Evolutionary conservation across 495 filamentous ascomycete species (phyloP), one percentile per base, ranked within the genome.

Genomic region (Friedmanniomyces simplex): DNA sequence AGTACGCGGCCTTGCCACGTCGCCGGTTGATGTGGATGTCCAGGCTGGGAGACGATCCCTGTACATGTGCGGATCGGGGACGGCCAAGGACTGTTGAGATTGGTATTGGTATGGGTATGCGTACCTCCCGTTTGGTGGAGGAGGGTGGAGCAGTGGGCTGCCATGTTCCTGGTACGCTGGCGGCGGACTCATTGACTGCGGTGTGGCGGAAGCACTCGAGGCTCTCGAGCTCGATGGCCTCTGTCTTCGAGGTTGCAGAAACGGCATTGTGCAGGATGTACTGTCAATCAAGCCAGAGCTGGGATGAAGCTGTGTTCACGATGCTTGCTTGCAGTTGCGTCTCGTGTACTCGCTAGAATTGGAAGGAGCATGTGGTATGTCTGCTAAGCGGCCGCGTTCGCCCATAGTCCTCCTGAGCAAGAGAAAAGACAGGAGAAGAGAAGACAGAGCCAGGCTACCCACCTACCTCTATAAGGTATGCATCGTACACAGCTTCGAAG

Each of bases 61-160:
- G 10, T 21, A 28, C 14, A n/a, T 43, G 39, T 43, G 18, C 14
- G 39, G 14, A 5, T 43, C 4, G 39, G 39, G 18, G 14, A 13
- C 4, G 5, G 14, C 14, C 2, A 22, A 7, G 14, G 52, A 39
- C 20, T 47, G 30, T 10, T 30, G 41, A 16, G 54, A n/a, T 26
- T 56, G 54, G 22, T 42, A n/a, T 26, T 56, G 54, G 22, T 42
- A 49, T 18, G 20, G 37, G 20, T 20, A 48, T 56, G 54, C 42
- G 37, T 30, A 42, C 21, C 18, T 16, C 22, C 2, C 20, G 7
- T 36, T 20, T 5, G 20, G 39, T 3, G 4, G 39, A 20, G 18
- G 13, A n/a, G 13, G 39, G 14, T 43, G 14, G 5, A 43, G 13
- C 14, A 2, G 14, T 43, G 39, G 39, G 14, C 18, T 20, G 39